Percentiles rank a stretch among this genome's conserved stretches.
These are phyloP conservation scores for Pseudogymnoascus sp. DNA, from an alignment of 2,329 filamentous ascomycete species.

Conservation along the genomic window DNA sequence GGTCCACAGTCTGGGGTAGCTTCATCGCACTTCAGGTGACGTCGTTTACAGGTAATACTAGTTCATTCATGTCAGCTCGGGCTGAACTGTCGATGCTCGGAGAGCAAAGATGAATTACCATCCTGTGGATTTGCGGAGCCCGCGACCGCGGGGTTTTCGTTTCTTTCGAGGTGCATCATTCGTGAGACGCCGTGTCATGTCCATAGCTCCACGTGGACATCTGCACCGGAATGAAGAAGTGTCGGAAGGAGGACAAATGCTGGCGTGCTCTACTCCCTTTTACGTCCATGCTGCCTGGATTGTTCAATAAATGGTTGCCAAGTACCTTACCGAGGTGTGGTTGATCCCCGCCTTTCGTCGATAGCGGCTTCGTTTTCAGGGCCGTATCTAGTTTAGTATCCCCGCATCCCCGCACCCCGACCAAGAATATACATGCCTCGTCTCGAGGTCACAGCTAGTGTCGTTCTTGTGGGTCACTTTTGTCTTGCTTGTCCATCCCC, in stretches of 20 bases:
- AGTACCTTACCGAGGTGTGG: not conserved
- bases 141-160: constrained; percentile 33
- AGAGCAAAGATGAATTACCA: constrained; percentile 22
- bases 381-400: not conserved
- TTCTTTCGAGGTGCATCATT: constrained; percentile 9
- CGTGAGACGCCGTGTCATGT: not conserved
- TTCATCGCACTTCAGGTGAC: constrained; percentile 43
- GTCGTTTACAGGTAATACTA: constrained; percentile 35
- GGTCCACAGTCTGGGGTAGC: constrained; percentile 36
- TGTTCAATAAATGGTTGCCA: not conserved
- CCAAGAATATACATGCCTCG: not conserved
- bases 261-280: not conserved
- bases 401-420: not conserved
- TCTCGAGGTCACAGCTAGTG: not conserved
- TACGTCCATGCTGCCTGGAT: not conserved
- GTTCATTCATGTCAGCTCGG: constrained; percentile 9
- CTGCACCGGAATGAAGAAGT: not conserved
- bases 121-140: constrained; percentile 37
- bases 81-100: not conserved
- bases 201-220: not conserved
- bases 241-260: not conserved
- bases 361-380: not conserved
- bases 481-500: not conserved
- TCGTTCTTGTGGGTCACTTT: not conserved
- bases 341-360: not conserved